Evolutionary conservation across 1,284 basidiomycete genomes (phyloP).

Genomic region (Hemileia vastatrix): DNA sequence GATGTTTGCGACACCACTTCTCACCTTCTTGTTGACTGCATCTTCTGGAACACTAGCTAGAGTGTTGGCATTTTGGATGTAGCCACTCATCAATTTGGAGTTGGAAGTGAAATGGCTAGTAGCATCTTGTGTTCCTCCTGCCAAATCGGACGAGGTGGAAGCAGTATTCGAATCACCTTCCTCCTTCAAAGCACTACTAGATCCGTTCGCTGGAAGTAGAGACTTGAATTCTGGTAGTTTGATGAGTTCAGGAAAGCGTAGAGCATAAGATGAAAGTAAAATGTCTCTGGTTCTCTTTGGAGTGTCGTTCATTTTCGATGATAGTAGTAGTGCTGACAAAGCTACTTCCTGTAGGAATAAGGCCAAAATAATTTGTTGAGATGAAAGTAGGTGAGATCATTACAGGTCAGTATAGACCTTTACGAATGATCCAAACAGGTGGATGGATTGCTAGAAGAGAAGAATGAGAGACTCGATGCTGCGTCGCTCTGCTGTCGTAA

Average conservation of each 20-base stretch:
- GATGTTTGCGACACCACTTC: not conserved
- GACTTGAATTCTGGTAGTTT: constrained; percentile 12
- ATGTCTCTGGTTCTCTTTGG: constrained; percentile 60
- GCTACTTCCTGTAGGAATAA: constrained; percentile 80
- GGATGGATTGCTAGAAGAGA: no score
- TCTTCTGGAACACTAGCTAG: not conserved
- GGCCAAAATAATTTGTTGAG: no score
- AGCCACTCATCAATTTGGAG: not conserved
- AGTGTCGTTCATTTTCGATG: constrained; percentile 90
- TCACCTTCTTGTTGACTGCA: not conserved
- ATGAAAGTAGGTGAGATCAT: no score
- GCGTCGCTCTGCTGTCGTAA: no score
- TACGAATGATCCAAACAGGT: no score
- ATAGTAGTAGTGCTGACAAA: constrained; percentile 76
- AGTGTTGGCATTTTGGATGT: not conserved
- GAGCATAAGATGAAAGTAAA: constrained; percentile 38
- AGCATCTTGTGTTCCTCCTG: not conserved
- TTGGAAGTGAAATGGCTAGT: not conserved
- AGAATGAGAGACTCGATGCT: no score
- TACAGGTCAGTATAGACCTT: no score
- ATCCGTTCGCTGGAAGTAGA: not conserved
- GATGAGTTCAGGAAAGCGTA: constrained; percentile 38
- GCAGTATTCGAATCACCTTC: not conserved
- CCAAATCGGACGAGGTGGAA: not conserved
- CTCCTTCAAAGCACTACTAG: not conserved